A percentile compares a stretch with the other conserved stretches of the same genome.
phyloP scores from a whole-genome alignment of 805 yeast genomes.

The Kodamaea laetipori region DNA sequence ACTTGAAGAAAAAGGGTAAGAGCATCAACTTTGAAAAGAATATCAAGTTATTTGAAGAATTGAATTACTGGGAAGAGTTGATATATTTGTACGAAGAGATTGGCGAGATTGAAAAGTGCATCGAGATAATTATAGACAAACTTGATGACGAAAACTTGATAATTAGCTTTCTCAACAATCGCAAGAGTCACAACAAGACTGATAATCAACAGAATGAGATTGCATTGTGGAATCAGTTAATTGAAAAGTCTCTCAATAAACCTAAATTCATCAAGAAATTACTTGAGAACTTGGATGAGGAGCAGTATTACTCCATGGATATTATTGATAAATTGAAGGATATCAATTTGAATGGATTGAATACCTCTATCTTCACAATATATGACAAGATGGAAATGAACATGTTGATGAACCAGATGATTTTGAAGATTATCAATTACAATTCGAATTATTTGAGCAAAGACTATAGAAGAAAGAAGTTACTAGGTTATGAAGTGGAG shows the following conservation, averaged over 20 bases:
- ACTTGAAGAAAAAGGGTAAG: slow-evolving; percentile 53
- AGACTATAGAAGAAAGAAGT: slow-evolving; percentile 8
- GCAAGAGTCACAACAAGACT: slow-evolving; percentile 35
- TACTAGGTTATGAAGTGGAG: slow-evolving; percentile 4
- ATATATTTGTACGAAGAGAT: slow-evolving; percentile 80
- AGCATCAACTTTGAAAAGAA: slow-evolving; percentile 29
- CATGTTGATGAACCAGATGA: slow-evolving; percentile 54
- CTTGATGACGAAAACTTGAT: slow-evolving; percentile 80
- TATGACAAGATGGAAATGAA: slow-evolving; percentile 61
- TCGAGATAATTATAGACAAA: slow-evolving; percentile 73
- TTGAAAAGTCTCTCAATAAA: slow-evolving; percentile 67
- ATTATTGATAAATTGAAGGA: slow-evolving; percentile 47
- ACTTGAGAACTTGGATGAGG: slow-evolving; percentile 60
- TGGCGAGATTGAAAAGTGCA: slow-evolving; percentile 77
- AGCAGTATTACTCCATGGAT: slow-evolving; percentile 26
- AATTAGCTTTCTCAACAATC: slow-evolving; percentile 52
- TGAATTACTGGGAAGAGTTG: slow-evolving; percentile 53
- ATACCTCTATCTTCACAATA: slow-evolving; percentile 59
- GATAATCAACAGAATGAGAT: slow-evolving; percentile 52
- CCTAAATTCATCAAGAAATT: slow-evolving; percentile 79
- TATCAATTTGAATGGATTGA: slow-evolving; percentile 66
- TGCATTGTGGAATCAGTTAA: slow-evolving; percentile 79
- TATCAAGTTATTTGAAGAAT: slow-evolving; percentile 59
- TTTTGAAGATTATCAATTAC: slow-evolving; percentile 37
- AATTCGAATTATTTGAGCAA: slow-evolving; percentile 10